Conservation (phyloP, 148 eudicot genomes). For the Rhododendron henanense region DNA sequence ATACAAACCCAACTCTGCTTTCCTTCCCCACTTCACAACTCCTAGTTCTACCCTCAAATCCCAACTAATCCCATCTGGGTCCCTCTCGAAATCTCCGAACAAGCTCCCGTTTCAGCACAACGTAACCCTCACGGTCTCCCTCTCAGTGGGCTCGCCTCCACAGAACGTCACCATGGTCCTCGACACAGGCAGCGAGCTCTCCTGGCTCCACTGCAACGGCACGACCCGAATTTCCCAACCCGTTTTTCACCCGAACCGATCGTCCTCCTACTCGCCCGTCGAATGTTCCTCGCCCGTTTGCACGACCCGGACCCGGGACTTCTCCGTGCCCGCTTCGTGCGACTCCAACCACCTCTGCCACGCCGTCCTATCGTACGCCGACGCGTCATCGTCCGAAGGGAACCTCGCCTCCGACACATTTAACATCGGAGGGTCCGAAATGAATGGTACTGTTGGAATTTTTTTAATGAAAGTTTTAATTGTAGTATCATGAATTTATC, state of each 20-base stretch:
- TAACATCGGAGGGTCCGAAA: constrained; percentile 32
- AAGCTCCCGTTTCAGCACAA: constrained; percentile 73
- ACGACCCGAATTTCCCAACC: constrained; percentile 23
- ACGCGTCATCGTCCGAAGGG: constrained; percentile 69
- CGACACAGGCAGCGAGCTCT: constrained; percentile 86
- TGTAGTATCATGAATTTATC: no score
- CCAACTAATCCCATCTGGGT: constrained; percentile 24
- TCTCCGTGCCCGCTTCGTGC: constrained; percentile 54
- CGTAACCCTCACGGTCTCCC: constrained; percentile 64
- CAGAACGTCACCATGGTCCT: constrained; percentile 74
- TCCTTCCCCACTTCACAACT: not conserved
- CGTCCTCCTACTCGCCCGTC: constrained; percentile 47
- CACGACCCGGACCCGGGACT: constrained; percentile 51
- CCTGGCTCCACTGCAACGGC: constrained; percentile 72
- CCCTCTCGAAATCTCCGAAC: constrained; percentile 32
- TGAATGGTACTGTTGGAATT: not conserved
- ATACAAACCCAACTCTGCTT: not conserved
- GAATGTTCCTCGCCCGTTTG: constrained; percentile 57
- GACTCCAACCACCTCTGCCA: constrained; percentile 71
- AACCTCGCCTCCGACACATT: constrained; percentile 62
- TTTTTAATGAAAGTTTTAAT: no score
- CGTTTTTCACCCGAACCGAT: constrained; percentile 37
- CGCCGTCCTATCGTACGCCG: constrained; percentile 63
- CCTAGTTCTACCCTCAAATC: not conserved
- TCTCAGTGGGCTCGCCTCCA: constrained; percentile 75